Evolutionary conservation across 2,329 filamentous ascomycete species (phyloP).

Genomic region (Thielaviopsis musarum): DNA sequence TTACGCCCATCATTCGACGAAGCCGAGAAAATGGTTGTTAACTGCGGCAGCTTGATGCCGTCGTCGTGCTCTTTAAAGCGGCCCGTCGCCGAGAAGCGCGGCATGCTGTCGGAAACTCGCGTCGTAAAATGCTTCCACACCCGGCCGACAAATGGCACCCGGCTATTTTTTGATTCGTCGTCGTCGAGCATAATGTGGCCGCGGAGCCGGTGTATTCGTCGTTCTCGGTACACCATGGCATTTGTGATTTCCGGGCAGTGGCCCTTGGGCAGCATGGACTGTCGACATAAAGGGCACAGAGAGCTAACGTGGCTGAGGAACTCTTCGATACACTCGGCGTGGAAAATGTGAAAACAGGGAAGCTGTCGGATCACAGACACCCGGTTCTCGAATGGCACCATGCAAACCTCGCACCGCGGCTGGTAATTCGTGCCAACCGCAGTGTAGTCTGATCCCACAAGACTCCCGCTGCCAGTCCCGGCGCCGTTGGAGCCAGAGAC

Average conservation of each 20-base stretch:
- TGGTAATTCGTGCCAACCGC: slow-evolving; percentile 45
- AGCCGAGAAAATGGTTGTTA: background rate
- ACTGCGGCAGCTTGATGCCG: background rate
- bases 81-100: background rate
- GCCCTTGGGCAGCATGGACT: slow-evolving; percentile 54
- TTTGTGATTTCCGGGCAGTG: slow-evolving; percentile 61
- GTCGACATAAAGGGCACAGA: slow-evolving; percentile 82
- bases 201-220: slow-evolving; percentile 45
- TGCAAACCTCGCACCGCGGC: slow-evolving; percentile 75
- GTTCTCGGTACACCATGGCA: slow-evolving; percentile 68
- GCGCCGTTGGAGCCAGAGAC: slow-evolving; percentile 17
- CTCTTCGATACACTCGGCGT: slow-evolving; percentile 77
- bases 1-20: background rate
- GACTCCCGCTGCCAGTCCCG: slow-evolving; percentile 14
- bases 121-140: slow-evolving; percentile 2
- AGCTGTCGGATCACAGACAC: slow-evolving; percentile 65
- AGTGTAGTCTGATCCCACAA: slow-evolving; percentile 5
- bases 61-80: background rate
- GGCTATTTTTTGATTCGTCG: slow-evolving; percentile 12
- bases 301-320: slow-evolving; percentile 67
- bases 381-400: slow-evolving; percentile 58
- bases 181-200: slow-evolving; percentile 32
- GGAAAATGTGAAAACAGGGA: slow-evolving; percentile 83
- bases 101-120: background rate
- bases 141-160: background rate